Base-by-base conservation (phyloP, 768 basidiomycete genomes). In the Aureoboletus auriporus region DNA sequence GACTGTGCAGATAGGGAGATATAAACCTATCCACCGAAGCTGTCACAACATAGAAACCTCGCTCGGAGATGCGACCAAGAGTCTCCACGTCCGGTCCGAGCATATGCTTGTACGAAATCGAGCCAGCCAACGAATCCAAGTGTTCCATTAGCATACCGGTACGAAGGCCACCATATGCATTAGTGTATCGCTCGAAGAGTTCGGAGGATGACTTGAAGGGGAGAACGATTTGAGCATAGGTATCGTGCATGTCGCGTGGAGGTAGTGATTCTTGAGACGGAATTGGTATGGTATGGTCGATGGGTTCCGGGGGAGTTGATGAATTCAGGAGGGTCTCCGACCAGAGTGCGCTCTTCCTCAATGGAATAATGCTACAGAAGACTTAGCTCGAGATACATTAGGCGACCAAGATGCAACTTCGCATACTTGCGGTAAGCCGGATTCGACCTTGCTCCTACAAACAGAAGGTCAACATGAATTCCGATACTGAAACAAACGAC, bases 21-120 rank as follows among this genome's bases (percentile, higher is more conserved):
- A 41, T 3, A 37, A 34, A 80, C 84, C 89, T 70, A 59, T 93
- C 89, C 3, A 89, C 89, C 6, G 83, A 80, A 31, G 89, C 90
- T 2, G 90, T 92, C 11, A 90, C 89, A 54, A 92, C 77, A 54
- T 91, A 92, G 56, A 89, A 83, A 1, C 86, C 86, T 23, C 76
- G 74, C 42, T 85, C 76, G 17, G 79, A 69, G 4, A 86, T 71
- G 44, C 71, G 69, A 35, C 79, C 79, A 4, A 83, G 65, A 1
- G 73, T 75, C 52, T 76, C 66, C n/a, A 80, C 77, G 10, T 65
- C 68, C 0, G 83, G 84, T 2, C 84, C 85, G 5, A 88, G 75
- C 75, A 89, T 74, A 66, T 91, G 89, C 62, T 89, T 86, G 66
- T 91, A 92, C 5, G 88, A 76, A 49, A 91, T 88, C 4, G 84